phyloP scores from a whole-genome alignment of 495 filamentous ascomycete genomes.

The Cryomyces minteri region DNA sequence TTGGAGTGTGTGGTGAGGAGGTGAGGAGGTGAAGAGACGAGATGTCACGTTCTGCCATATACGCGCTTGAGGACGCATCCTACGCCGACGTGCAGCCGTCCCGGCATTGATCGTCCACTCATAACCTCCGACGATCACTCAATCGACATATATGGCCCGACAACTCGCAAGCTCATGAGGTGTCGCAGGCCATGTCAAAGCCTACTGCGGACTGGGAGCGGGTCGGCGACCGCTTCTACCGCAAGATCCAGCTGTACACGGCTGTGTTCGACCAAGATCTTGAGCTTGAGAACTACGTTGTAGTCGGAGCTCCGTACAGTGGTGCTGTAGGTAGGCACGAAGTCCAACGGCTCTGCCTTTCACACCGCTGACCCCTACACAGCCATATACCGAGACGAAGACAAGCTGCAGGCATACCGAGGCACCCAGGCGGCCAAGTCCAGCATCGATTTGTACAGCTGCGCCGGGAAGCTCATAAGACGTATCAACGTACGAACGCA shows the following conservation, averaged over 20 bases:
- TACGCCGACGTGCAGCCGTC: too few relatives aligned
- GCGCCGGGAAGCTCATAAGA: conserved; percentile 66
- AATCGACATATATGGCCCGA: too few relatives aligned
- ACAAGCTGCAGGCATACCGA: conserved; percentile 58
- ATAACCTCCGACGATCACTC: too few relatives aligned
- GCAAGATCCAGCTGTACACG: conserved; percentile 82
- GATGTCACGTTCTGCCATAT: too few relatives aligned
- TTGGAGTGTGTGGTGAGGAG: too few relatives aligned
- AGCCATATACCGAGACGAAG: conserved; percentile 84
- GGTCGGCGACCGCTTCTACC: conserved; percentile 81
- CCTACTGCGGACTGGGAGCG: conserved; percentile 88
- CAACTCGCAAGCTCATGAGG: too few relatives aligned
- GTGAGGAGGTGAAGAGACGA: too few relatives aligned
- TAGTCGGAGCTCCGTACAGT: conserved; percentile 84
- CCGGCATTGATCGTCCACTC: too few relatives aligned
- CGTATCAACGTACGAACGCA: conserved; percentile 38
- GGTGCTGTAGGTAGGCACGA: conserved; percentile 64
- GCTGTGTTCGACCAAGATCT: conserved; percentile 79
- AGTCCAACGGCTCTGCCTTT: background rate
- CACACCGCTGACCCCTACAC: conserved; percentile 4
- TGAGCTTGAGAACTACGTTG: conserved; percentile 87
- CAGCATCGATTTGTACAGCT: conserved; percentile 88
- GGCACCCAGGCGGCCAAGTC: conserved; percentile 55
- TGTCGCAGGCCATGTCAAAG: conserved; percentile 21
- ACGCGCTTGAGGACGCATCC: too few relatives aligned